Evolutionary conservation across 768 basidiomycete species (phyloP), one percentile per base, ranked within the genome.

Genomic region (Naganishia randhawae): DNA sequence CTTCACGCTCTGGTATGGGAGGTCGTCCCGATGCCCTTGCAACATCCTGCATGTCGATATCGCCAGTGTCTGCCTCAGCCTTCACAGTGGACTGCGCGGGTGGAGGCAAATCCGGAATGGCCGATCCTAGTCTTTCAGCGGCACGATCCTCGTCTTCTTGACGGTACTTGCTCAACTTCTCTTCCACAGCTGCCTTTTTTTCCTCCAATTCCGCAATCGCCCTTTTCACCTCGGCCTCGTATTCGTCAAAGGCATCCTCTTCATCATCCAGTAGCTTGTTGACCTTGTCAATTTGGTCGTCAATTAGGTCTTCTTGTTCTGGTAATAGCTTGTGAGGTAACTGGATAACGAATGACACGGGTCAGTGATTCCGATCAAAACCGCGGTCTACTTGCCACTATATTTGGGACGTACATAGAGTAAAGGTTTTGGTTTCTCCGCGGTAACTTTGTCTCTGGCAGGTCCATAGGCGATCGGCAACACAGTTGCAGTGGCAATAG

Each of bases 361-460:
- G n/a, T n/a, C n/a, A n/a, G n/a, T n/a, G n/a, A n/a, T n/a, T n/a
- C n/a, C n/a, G n/a, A n/a, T n/a, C n/a, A n/a, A n/a, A n/a, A n/a
- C n/a, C n/a, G n/a, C n/a, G n/a, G n/a, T n/a, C n/a, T n/a, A n/a
- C n/a, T n/a, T n/a, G n/a, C n/a, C n/a, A n/a, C n/a, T n/a, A n/a
- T n/a, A n/a, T n/a, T n/a, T n/a, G n/a, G 54, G 22, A 74, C 78
- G 64, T 50, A 79, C 78, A 51, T 72, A 79, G 50, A 77, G 75
- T 16, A 79, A 64, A 13, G 78, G 77, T 45, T 74, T 74, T 16
- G 72, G 65, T 45, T 68, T 63, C 8, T 71, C 71, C 2, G 71
- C 63, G 13, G 68, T 69, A n/a, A 69, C 69, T 16, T 72, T 66
- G 51, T 73, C 71, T 37, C 70, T 70, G 2, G 72, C 66, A 52